These are phyloP conservation scores for Boletus mariae DNA, from an alignment of 1,284 basidiomycete genomes.

Conservation along the genomic window DNA sequence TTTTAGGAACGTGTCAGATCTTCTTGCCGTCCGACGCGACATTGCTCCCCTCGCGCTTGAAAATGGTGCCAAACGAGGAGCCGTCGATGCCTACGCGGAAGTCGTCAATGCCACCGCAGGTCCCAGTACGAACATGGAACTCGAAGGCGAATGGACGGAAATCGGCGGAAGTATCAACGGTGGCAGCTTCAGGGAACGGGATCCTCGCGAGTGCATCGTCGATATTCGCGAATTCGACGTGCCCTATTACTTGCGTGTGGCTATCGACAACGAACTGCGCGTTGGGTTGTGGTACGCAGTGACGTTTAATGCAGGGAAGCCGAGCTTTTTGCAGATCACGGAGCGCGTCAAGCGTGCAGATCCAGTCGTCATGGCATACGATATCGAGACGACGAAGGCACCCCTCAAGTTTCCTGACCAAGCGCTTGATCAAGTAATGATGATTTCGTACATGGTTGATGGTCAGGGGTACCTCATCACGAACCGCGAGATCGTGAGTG, in stretches of 20 bases:
- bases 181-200: constrained; percentile 54
- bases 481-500: constrained; percentile 94
- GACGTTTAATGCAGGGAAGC: constrained; percentile 78
- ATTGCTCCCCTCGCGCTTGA: constrained; percentile 85
- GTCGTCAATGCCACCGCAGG: constrained; percentile 80
- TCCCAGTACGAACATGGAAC: constrained; percentile 55
- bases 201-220: constrained; percentile 88
- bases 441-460: constrained; percentile 99
- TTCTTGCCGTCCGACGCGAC: constrained; percentile 85
- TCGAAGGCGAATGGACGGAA: constrained; percentile 66
- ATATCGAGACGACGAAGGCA: constrained; percentile 98
- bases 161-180: constrained; percentile 41
- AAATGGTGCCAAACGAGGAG: constrained; percentile 91
- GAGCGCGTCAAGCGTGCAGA: constrained; percentile 98
- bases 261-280: constrained; percentile 97
- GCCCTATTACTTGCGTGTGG: constrained; percentile 95
- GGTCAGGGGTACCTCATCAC: constrained; percentile 97
- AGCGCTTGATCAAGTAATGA: constrained; percentile 97
- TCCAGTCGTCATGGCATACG: constrained; percentile 98
- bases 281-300: constrained; percentile 97
- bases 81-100: constrained; percentile 97
- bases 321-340: constrained; percentile 68
- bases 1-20: constrained; percentile 92
- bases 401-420: constrained; percentile 99
- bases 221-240: constrained; percentile 97